These are phyloP conservation scores for Lagenidium giganteum DNA, from an alignment of 352 stramenopile genomes.

Conservation along the genomic window DNA sequence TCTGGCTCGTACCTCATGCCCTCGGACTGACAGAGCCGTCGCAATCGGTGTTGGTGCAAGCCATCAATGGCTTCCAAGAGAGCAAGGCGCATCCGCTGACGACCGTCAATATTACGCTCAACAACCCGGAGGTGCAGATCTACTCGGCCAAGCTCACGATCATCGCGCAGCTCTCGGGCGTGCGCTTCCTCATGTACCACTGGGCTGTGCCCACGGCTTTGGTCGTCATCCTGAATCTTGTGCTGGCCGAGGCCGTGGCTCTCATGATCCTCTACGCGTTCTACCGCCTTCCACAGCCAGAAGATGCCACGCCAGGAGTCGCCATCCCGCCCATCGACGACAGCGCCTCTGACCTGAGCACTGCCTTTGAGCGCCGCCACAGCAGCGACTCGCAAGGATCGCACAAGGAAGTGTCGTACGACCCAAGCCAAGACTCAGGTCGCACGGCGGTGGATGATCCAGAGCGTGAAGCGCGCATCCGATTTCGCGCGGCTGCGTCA, in stretches of 20 bases:
- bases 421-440: neutral
- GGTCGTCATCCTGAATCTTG: conserved; percentile 75
- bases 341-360: conserved; percentile 9
- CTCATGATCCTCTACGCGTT: conserved; percentile 64
- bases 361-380: conserved; percentile 17
- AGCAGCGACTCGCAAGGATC: conserved; percentile 1
- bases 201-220: conserved; percentile 68
- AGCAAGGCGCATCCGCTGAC: conserved; percentile 44
- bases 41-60: conserved; percentile 43
- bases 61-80: conserved; percentile 71
- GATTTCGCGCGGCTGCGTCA: too few species aligned
- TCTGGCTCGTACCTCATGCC: conserved; percentile 51
- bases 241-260: conserved; percentile 59
- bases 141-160: conserved; percentile 73
- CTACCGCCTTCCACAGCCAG: conserved; percentile 42
- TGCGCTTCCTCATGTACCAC: conserved; percentile 86
- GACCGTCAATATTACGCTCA: conserved; percentile 43
- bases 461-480: too few species aligned
- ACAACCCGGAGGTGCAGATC: conserved; percentile 65
- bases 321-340: too few species aligned
- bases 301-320: too few species aligned
- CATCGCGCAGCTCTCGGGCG: conserved; percentile 72
- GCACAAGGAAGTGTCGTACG: neutral
- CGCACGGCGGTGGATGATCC: conserved; percentile 6
- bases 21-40: conserved; percentile 50